Conservation (phyloP, 2,329 filamentous ascomycete genomes). For the Aspergillus aculeatinus region DNA sequence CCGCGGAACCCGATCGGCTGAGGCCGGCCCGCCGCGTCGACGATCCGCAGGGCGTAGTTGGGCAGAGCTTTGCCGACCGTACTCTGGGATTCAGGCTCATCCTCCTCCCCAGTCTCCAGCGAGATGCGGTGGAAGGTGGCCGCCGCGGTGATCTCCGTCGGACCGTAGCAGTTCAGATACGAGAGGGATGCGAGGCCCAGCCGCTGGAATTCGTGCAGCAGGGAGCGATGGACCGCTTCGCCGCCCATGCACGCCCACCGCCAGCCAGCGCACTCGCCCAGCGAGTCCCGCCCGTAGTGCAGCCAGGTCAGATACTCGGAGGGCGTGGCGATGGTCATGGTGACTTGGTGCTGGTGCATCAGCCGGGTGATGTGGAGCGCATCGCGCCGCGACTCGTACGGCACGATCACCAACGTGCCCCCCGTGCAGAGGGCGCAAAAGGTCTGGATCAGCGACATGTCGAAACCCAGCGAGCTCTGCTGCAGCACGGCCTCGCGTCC, state of each 20-base stretch:
- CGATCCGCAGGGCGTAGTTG: constrained; percentile 1
- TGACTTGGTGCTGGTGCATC: constrained; percentile 20
- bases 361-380: constrained; percentile 19
- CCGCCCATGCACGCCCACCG: neutral
- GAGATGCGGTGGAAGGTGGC: neutral
- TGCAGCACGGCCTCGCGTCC: constrained; percentile 15
- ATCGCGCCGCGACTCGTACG: constrained; percentile 14
- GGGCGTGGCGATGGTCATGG: constrained; percentile 19
- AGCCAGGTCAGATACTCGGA: constrained; percentile 22
- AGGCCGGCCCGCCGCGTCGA: neutral
- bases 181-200: neutral
- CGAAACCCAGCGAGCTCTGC: constrained; percentile 26
- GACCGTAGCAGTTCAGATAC: constrained; percentile 7
- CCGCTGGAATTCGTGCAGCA: neutral
- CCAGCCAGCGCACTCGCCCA: constrained; percentile 8
- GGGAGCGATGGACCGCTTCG: neutral
- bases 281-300: constrained; percentile 9
- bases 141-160: neutral
- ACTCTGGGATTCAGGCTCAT: neutral
- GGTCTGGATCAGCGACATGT: constrained; percentile 24
- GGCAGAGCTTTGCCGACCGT: neutral
- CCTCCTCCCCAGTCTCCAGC: neutral
- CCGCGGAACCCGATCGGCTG: constrained; percentile 4
- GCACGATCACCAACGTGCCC: constrained; percentile 19
- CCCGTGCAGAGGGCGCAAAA: constrained; percentile 20